Evolutionary conservation across 768 basidiomycete genomes (phyloP).

Genomic region (Zangia roseola): DNA sequence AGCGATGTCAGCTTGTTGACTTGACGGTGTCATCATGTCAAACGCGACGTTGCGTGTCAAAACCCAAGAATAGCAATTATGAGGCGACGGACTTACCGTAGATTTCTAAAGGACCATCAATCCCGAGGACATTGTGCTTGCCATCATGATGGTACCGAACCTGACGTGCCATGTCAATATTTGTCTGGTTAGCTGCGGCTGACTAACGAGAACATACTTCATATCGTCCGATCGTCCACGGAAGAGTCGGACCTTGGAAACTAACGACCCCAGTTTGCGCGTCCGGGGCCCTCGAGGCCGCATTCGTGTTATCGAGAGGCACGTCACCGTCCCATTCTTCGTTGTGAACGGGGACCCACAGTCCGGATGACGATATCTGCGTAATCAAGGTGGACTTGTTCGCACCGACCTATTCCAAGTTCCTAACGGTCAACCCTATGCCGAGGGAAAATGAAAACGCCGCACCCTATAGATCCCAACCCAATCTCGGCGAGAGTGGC

Average conservation of each 20-base stretch:
- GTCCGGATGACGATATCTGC: slow-evolving; percentile 77
- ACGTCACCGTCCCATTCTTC: slow-evolving; percentile 94
- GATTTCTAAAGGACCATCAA: slow-evolving; percentile 85
- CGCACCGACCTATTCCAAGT: slow-evolving; percentile 69
- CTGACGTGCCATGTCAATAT: slow-evolving; percentile 34
- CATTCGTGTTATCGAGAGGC: slow-evolving; percentile 48
- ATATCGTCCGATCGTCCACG: slow-evolving; percentile 84
- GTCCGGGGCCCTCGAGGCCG: slow-evolving; percentile 37
- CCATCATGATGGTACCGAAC: slow-evolving; percentile 94
- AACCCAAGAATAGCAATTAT: neutral
- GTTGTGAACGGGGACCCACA: slow-evolving; percentile 90
- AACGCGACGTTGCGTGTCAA: neutral
- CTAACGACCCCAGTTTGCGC: slow-evolving; percentile 62
- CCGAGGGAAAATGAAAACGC: slow-evolving; percentile 8
- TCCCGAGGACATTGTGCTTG: slow-evolving; percentile 92
- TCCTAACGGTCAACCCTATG: neutral
- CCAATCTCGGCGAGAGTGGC: slow-evolving; percentile 93
- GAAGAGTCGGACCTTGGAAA: slow-evolving; percentile 77
- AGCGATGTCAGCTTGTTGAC: slow-evolving; percentile 67
- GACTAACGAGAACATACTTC: slow-evolving; percentile 46
- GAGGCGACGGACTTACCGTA: slow-evolving; percentile 57
- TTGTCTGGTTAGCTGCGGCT: neutral
- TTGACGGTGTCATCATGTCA: slow-evolving; percentile 29
- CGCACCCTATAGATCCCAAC: slow-evolving; percentile 85
- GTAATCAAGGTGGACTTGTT: slow-evolving; percentile 85